Base-by-base conservation (phyloP, 495 filamentous ascomycete genomes). In the Astrothelium macrocarpum region DNA sequence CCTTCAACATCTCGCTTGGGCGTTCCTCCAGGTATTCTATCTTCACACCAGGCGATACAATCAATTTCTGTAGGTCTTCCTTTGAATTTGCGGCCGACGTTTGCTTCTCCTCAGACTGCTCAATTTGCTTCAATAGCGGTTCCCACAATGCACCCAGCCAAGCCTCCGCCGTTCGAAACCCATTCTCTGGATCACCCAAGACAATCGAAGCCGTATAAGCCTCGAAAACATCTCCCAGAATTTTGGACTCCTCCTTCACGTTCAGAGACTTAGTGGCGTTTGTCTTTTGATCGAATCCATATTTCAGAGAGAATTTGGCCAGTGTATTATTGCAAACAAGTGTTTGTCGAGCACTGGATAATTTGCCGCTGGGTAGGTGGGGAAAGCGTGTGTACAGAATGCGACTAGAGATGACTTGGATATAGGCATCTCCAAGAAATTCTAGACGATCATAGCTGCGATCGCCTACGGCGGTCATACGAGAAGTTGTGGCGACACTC, bases 201-300 rank as follows among this genome's bases (percentile, higher is more conserved):
- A 95, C 80, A 28, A 90, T 71, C 14, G 88, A 91, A 23, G 89
- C 91, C 11, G 91, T 82, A 72, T 93, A 95, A 1, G 91, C 87
- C 73, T 96, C 91, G 70, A 96, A 92, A 10, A 96, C 81, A 73
- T 96, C 91, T 10, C 85, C 91, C 58, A 85, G 76, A 20, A 86
- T 83, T 72, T 96, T 96, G 29, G 67, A 80, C 65, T 80, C 79
- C 64, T 80, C 80, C 56, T 84, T 79, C 26, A 26, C 28, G 10
- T 74, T 67, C 59, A 77, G 69, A 12, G 63, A 78, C 73, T 45
- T 66, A 61, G n/a, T 82, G 82, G 18, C 86, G 77, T 23, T 49
- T 14, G 26, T 29, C 26, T 75, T 76, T 18, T 23, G 46, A 23
- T 61, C 64, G 64, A 95, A 80, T 1, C 82, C 85, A 72, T 93